These are phyloP conservation scores for Krasilnikovozyma curviuscula DNA, from an alignment of 768 basidiomycete species.

Conservation along the genomic window DNA sequence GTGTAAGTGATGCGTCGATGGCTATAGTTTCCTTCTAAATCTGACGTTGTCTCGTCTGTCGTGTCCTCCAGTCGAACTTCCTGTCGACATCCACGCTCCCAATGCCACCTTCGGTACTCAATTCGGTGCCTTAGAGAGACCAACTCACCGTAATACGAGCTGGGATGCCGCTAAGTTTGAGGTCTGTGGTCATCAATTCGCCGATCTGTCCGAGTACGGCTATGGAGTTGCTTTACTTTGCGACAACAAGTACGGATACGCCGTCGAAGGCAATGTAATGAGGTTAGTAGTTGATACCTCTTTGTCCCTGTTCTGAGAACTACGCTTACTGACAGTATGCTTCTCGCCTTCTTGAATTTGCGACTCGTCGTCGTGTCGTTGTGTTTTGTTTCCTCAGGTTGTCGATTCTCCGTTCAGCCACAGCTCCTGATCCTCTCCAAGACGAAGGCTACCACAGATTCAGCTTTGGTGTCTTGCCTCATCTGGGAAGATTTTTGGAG, in stretches of 20 bases:
- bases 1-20: no score
- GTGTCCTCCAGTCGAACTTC: no score
- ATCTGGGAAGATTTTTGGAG: conserved; percentile 69
- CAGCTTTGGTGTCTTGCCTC: conserved; percentile 77
- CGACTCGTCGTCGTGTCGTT: no score
- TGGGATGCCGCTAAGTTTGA: conserved; percentile 76
- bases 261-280: conserved; percentile 32
- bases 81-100: conserved; percentile 61
- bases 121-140: conserved; percentile 71
- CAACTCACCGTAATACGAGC: conserved; percentile 87
- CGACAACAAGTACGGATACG: conserved; percentile 74
- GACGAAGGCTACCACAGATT: conserved; percentile 55
- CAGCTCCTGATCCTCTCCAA: conserved; percentile 4
- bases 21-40: conserved; percentile 86
- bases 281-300: no score
- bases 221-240: conserved; percentile 88
- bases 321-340: no score
- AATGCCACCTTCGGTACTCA: conserved; percentile 82
- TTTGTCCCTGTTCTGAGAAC: no score
- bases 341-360: no score
- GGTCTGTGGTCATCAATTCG: conserved; percentile 77
- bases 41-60: conserved; percentile 48
- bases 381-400: no score
- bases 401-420: conserved; percentile 1
- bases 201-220: conserved; percentile 40